These are phyloP conservation scores for Pseudogymnoascus sp. DNA, from an alignment of 2,329 filamentous ascomycete species.

Conservation along the genomic window DNA sequence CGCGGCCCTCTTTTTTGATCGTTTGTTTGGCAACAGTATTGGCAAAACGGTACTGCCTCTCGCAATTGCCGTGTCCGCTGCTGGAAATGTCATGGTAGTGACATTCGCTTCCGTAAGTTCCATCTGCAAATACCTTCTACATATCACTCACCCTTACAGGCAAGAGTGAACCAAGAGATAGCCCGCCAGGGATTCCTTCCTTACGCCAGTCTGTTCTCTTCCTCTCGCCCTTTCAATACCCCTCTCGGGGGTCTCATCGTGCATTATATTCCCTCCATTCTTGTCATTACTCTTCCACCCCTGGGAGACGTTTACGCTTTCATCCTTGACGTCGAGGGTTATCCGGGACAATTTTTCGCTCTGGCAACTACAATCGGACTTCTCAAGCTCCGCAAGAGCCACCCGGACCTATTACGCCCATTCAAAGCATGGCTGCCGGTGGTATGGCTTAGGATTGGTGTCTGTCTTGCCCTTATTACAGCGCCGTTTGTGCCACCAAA, in stretches of 20 bases:
- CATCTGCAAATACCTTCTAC: no score
- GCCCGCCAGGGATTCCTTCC: slow-evolving; percentile 42
- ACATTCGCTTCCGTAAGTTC: slow-evolving; percentile 46
- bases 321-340: slow-evolving; percentile 33
- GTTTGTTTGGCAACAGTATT: slow-evolving; percentile 39
- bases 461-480: slow-evolving; percentile 26
- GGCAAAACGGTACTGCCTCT: slow-evolving; percentile 37
- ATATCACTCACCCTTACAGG: slow-evolving; percentile 27
- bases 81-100: slow-evolving; percentile 42
- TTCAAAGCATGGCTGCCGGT: slow-evolving; percentile 26
- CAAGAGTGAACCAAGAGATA: slow-evolving; percentile 41
- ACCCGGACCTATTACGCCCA: slow-evolving; percentile 29
- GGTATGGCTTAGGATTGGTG: slow-evolving; percentile 23
- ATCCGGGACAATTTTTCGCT: slow-evolving; percentile 38
- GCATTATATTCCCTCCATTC: slow-evolving; percentile 53
- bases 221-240: slow-evolving; percentile 18
- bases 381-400: slow-evolving; percentile 48
- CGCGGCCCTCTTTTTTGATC: slow-evolving; percentile 50
- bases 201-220: slow-evolving; percentile 30
- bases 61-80: slow-evolving; percentile 39
- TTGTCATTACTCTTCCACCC: slow-evolving; percentile 46
- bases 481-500: slow-evolving; percentile 32
- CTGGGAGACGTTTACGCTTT: slow-evolving; percentile 31
- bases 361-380: slow-evolving; percentile 25
- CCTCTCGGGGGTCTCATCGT: slow-evolving; percentile 40